These are phyloP conservation scores for Quercus rubra DNA, from an alignment of 306 rosid genomes.

Conservation along the genomic window DNA sequence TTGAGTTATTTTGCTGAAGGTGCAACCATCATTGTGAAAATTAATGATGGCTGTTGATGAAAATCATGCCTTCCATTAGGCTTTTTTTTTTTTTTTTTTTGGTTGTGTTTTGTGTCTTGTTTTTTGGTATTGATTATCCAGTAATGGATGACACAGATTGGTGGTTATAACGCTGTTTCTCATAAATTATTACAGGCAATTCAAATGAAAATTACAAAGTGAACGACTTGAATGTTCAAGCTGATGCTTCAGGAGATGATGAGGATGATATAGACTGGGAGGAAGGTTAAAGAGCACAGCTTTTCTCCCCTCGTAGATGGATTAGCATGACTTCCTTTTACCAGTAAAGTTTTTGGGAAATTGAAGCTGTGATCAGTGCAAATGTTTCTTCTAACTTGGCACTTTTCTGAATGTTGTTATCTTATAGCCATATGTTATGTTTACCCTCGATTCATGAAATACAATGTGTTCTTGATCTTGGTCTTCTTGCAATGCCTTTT, in stretches of 20 bases:
- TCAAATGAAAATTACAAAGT: constrained; percentile 62
- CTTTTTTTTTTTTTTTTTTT: too few relatives aligned
- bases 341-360: constrained; percentile 5
- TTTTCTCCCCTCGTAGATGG: neutral
- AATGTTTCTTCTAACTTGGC: neutral
- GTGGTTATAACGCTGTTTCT: neutral
- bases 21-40: neutral
- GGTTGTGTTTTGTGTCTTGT: neutral
- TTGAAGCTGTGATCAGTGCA: neutral
- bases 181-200: constrained; percentile 39
- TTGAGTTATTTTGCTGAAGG: neutral
- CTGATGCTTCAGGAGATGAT: constrained; percentile 56
- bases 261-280: constrained; percentile 86
- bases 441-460: neutral
- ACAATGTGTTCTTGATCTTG: neutral
- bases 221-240: constrained; percentile 73
- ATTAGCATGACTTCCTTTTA: constrained; percentile 6
- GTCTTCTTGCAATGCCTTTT: constrained; percentile 3
- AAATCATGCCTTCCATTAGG: neutral
- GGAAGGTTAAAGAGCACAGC: constrained; percentile 56
- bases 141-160: neutral
- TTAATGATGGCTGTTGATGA: neutral
- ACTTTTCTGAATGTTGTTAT: neutral
- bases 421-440: neutral
- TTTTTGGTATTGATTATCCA: neutral